A percentile compares a stretch with the other conserved stretches of the same genome.
These are phyloP conservation scores for Peterozyma toletana DNA, from an alignment of 805 yeast genomes.

Conservation along the genomic window DNA sequence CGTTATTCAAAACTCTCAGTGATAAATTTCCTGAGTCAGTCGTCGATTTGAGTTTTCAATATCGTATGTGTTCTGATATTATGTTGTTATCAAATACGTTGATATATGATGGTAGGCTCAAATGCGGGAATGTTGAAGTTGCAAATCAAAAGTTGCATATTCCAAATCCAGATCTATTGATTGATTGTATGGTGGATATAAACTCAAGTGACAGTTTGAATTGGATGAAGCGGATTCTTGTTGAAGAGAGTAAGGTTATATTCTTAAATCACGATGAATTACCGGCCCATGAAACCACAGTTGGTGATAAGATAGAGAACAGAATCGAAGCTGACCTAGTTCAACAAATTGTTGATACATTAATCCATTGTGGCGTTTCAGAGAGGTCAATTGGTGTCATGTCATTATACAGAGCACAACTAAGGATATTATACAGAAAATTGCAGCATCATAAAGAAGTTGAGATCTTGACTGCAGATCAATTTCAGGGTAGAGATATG, in stretches of 20 bases:
- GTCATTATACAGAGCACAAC: conserved; percentile 83
- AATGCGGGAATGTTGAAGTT: conserved; percentile 65
- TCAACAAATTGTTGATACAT: conserved; percentile 50
- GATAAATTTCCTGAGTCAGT: conserved; percentile 69
- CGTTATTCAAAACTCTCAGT: conserved; percentile 70
- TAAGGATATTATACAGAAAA: conserved; percentile 34
- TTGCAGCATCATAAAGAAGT: conserved; percentile 30
- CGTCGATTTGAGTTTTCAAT: conserved; percentile 74
- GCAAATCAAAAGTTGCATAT: conserved; percentile 49
- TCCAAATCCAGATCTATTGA: conserved; percentile 29
- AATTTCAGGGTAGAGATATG: conserved; percentile 93
- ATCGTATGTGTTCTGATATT: conserved; percentile 88
- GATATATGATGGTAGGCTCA: conserved; percentile 67
- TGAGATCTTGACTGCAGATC: conserved; percentile 89
- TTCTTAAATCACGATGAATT: conserved; percentile 75
- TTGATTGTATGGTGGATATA: conserved; percentile 5
- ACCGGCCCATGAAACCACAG: conserved; percentile 46
- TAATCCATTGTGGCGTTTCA: conserved; percentile 52
- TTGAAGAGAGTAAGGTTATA: conserved; percentile 53
- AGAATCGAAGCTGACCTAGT: conserved; percentile 64
- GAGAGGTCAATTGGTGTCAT: conserved; percentile 71
- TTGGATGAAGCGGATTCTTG: conserved; percentile 57
- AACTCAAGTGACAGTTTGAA: conserved; percentile 4
- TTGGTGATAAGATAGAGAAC: conserved; percentile 69
- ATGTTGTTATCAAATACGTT: conserved; percentile 76